phyloP scores from a whole-genome alignment of 2,329 filamentous ascomycete genomes.

The Fusarium temperatum region DNA sequence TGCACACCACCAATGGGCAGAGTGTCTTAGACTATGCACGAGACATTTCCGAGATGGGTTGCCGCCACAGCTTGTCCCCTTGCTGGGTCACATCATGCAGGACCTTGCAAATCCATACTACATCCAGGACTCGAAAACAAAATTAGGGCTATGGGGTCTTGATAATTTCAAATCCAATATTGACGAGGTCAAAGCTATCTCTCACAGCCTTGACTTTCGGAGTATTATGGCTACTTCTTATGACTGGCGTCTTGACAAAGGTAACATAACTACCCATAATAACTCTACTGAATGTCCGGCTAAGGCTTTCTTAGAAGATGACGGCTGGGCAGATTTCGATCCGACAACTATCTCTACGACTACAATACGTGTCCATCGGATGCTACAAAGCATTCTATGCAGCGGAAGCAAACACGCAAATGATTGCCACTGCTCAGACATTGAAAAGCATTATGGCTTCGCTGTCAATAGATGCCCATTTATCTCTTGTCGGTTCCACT shows the following conservation, averaged over 20 bases:
- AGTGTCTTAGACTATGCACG: neutral
- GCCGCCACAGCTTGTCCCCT: neutral
- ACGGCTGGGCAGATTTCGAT: neutral
- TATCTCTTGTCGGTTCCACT: neutral
- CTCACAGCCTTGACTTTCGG: neutral
- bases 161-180: fast-evolving
- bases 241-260: neutral
- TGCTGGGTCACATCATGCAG: neutral
- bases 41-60: neutral
- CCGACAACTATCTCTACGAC: neutral
- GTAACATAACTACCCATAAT: neutral
- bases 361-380: neutral
- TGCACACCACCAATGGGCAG: neutral
- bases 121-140: neutral
- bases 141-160: neutral
- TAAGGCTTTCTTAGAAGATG: neutral
- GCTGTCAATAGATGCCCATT: neutral
- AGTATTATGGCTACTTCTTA: neutral
- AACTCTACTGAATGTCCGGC: fast-evolving
- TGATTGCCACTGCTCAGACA: neutral
- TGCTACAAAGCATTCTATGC: neutral
- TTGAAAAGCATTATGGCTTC: neutral
- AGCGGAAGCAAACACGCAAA: neutral
- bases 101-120: neutral
- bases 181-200: neutral